Evolutionary conservation across 768 basidiomycete species (phyloP), one percentile per base, ranked within the genome.

Genomic region (Termitomyces sp.): DNA sequence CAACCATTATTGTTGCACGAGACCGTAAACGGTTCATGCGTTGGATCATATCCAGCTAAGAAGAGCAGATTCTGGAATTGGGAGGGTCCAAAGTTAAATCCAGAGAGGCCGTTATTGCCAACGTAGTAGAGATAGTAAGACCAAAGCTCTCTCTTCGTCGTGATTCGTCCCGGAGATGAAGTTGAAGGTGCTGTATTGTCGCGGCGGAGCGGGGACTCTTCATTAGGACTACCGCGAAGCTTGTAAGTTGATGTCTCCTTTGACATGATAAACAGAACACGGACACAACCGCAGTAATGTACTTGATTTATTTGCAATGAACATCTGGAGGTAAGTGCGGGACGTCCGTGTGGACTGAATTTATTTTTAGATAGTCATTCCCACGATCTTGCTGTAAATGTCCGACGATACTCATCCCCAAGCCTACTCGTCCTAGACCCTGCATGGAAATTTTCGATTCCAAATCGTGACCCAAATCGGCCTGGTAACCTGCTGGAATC

Each of bases 11-110:
- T 71, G 5, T 72, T 71, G 59, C 87, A 90, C 1, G 82, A 71
- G 2, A 70, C 69, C 4, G 76, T 68, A 56, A 83, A 86, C 3
- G 85, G 81, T 5, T 79, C 75, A 31, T 79, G 67, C n/a, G 74
- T 73, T 9, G 86, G 86, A 65, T 89, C 85, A 57, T 87, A 87
- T 3, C 87, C 86, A n/a, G 87, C 86, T 12, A 86, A 74, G 63
- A 80, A 88, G 32, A 90, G 77, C 51, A 88, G 69, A 66, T 88
- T 88, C 66, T 88, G 86, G 68, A 88, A 88, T 63, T 88, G 86
- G 9, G 85, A 86, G 0, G 87, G 87, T 5, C 85, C 87, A 67
- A 85, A 86, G 63, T 86, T 87, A 76, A 86, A 84, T 7, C 83
- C 86, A 1, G 84, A 80, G 29, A 88, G 71, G 8, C 87, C 87